These are phyloP conservation scores for Escallonia herrerae DNA, from an alignment of 129 eudicot genomes.

Conservation along the genomic window DNA sequence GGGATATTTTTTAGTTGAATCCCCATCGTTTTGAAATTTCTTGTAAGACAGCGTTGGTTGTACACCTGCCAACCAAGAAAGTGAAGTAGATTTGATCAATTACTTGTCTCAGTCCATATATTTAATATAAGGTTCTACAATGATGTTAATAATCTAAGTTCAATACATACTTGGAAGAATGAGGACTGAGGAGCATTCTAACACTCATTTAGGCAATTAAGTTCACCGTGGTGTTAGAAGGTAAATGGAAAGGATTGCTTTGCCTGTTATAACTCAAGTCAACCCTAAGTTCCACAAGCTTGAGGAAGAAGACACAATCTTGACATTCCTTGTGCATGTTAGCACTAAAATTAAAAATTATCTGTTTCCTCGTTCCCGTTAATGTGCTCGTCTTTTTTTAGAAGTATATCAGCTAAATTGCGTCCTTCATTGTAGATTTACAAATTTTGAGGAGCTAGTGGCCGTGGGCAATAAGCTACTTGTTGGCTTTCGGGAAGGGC, in stretches of 20 bases:
- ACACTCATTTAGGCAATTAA: no score
- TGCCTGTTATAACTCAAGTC: neutral
- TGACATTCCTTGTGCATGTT: neutral
- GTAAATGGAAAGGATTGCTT: neutral
- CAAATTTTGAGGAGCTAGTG: conserved; percentile 65
- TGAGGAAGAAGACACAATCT: neutral
- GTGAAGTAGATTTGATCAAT: no score
- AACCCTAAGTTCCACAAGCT: neutral
- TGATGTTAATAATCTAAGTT: no score
- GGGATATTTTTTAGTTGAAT: no score
- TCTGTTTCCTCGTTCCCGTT: neutral
- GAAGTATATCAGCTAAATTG: conserved; percentile 4
- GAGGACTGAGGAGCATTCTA: no score
- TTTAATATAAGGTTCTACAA: no score
- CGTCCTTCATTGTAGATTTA: conserved; percentile 31
- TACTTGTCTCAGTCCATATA: no score
- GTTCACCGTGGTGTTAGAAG: no score
- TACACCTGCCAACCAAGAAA: no score
- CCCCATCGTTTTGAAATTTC: no score
- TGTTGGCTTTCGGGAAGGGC: conserved; percentile 54
- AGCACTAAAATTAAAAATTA: neutral
- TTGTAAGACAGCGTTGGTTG: no score
- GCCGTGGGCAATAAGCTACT: conserved; percentile 44
- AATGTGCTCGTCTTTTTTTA: neutral
- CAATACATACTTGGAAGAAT: no score